These are phyloP conservation scores for Penicillium soppii DNA, from an alignment of 495 filamentous ascomycete species.

Conservation along the genomic window DNA sequence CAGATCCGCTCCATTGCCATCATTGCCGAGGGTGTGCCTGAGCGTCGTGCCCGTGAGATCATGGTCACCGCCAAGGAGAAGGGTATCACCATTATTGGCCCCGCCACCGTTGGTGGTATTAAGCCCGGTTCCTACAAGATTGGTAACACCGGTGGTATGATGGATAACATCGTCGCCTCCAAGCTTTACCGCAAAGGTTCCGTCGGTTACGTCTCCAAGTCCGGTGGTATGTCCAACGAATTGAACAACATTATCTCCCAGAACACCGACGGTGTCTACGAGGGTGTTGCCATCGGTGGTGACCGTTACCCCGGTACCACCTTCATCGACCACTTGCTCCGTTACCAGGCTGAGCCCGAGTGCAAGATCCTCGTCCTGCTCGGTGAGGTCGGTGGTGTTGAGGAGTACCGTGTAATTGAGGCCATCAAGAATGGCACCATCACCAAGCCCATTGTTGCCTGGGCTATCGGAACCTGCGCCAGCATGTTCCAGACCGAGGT, in stretches of 20 bases:
- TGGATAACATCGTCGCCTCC: slow-evolving; percentile 99
- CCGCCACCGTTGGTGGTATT: slow-evolving; percentile 97
- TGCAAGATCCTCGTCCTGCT: slow-evolving; percentile 96
- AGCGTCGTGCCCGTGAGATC: slow-evolving; percentile 97
- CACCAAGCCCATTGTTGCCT: slow-evolving; percentile 97
- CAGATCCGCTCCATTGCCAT: slow-evolving; percentile 98
- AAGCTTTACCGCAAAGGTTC: slow-evolving; percentile 99
- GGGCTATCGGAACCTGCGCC: slow-evolving; percentile 98
- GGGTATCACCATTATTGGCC: slow-evolving; percentile 98
- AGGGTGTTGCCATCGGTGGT: slow-evolving; percentile 98
- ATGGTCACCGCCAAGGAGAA: slow-evolving; percentile 93
- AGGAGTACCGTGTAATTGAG: slow-evolving; percentile 99
- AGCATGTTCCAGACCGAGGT: slow-evolving; percentile 99
- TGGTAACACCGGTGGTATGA: slow-evolving; percentile 99
- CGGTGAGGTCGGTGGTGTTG: slow-evolving; percentile 98
- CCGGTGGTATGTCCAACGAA: slow-evolving; percentile 99
- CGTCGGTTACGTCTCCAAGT: slow-evolving; percentile 99
- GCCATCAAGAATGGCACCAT: slow-evolving; percentile 91
- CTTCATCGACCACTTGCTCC: slow-evolving; percentile 96
- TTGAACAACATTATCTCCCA: slow-evolving; percentile 98
- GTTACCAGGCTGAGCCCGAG: slow-evolving; percentile 91
- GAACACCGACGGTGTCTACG: slow-evolving; percentile 94
- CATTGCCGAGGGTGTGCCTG: slow-evolving; percentile 98
- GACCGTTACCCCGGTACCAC: slow-evolving; percentile 98
- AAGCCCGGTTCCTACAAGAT: slow-evolving; percentile 99